Base-by-base conservation (phyloP, 1,284 basidiomycete genomes). In the Marasmius tenuissimus region DNA sequence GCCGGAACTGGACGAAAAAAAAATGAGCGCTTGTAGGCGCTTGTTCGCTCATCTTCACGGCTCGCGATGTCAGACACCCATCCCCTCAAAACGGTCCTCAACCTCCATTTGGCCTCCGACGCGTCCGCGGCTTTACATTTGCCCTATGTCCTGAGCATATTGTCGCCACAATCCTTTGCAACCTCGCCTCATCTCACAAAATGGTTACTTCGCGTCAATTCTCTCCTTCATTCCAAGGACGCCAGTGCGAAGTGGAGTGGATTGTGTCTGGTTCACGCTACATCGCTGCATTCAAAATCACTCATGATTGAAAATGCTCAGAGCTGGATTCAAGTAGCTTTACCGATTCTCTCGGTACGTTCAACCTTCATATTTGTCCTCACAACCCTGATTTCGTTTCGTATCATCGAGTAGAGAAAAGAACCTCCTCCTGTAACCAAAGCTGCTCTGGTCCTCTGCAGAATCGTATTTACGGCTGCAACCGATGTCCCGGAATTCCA, bases 231-330 rank as follows among this genome's bases (percentile, higher is more conserved):
- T 66, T 87, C 92, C 12, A 92, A 88, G 72, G 85, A 91, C 64
- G 71, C 86, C 11, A 85, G 83, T 51, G 85, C 83, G 61, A 83
- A 88, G 63, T 93, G 91, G 91, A 85, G 87, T 22, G 92, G 89
- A 14, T 76, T 93, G 35, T 89, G 83, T 67, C 73, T 93, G 47
- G 91, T 92, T 2, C 76, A 86, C 66, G 83, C 83, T 66, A 88
- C 87, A 7, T 81, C 87, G 2, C 66, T 77, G 37, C 72, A 84
- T 34, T 90, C 88, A 4, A 84, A 77, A 68, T 69, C 72, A 18
- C 65, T 87, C 4, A 84, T 93, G 79, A 72, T 91, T 58, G 89
- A 92, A 61, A 83, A 76, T 66, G 88, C 90, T 3, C 85, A 88
- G 67, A 79, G 80, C 57, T 93, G 92, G 92, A 72, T 92, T 47